Evolutionary conservation across 2,329 filamentous ascomycete genomes (phyloP), one percentile per base, ranked within the genome.

Genomic region (Anisogramma anomala): DNA sequence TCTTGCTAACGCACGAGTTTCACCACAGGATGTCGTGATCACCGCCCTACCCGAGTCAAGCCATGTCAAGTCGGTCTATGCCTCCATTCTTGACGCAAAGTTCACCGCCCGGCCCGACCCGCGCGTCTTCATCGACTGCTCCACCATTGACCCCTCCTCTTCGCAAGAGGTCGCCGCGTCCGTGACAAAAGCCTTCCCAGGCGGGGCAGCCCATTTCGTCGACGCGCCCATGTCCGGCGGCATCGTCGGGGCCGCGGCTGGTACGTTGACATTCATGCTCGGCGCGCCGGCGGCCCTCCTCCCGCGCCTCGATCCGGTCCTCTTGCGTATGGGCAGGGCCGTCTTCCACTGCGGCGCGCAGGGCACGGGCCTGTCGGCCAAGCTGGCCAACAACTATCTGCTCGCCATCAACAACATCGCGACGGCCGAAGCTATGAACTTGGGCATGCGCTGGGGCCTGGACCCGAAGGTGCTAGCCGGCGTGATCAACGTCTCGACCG

Each of bases 191-290:
- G 52, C 73, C 69, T 51, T 54, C 43, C 72, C 73, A 4, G 76
- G 77, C 1, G 69, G 74, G 1, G 74, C 82, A 56, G 84, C 84
- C 39, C 72, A 71, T 39, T 95, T 96, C 55, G 79, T 95, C 44
- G 91, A 98, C 58, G 89, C 91, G 3, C 91, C 91, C 33, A 94
- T 98, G 82, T 96, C 89, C 0, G 91, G 91, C 35, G 91, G 91
- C 37, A 88, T 95, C 0, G 86, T 96, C 4, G 91, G 89, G 32
- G 91, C 91, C 9, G 71, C 77, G 5, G 86, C 86, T 10, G 91
- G 83, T 25, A 88, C 86, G 0, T 68, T 98, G 43, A 94, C 88
- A 0, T 98, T 98, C 60, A 96, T 98, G 91, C 77, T 96, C 42
- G 91, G 91, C 32, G 73, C 80, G 6, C 68, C 77, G 0, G 56